Evolutionary conservation across 208 protist genomes (phyloP), one percentile per base, ranked within the genome.

Genomic region (Lotmaria passim): DNA sequence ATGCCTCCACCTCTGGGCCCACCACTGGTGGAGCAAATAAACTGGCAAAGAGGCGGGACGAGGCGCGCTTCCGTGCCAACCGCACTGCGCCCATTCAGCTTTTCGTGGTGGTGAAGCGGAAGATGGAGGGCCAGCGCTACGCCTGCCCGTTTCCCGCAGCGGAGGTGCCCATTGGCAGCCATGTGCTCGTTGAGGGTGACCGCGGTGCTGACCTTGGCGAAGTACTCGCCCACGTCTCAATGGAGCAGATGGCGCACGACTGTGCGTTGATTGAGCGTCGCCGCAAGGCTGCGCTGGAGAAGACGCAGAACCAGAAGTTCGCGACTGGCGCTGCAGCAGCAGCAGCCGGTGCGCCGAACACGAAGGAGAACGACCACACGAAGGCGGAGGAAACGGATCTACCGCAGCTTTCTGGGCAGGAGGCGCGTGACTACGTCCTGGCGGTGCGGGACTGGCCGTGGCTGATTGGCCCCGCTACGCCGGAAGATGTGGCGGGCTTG

Each of bases 181-280:
- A 76, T 19, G 81, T 91, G 34, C 64, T 93, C 17, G 85, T 91
- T 2, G 82, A 89, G 50, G 87, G 83, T 34, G 87, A 93, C 72
- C 82, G 87, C 34, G 87, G 87, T 15, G 77, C 82, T 38, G 73
- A 81, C 52, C 70, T 91, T 15, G 87, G 85, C 33, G 75, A 82
- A n/a, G 79, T 89, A 23, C 26, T 75, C 48, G 63, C 39, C 24
- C 67, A 78, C 62, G 57, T 88, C 17, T 69, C 66, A 11, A 58
- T 85, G 19, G 46, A 70, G 21, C 41, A 80, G 52, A 85, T 85
- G 83, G 75, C 78, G 11, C 50, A 43, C 19, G 75, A 85, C 73
- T 81, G 75, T 62, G 43, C 71, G 7, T 17, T 61, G 34, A 57
- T 83, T n/a, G 65, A 82, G 55, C 23, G 53, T 10, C 65, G 73